Evolutionary conservation across 345 rosid genomes (phyloP).

Genomic region (Kernera saxatilis): DNA sequence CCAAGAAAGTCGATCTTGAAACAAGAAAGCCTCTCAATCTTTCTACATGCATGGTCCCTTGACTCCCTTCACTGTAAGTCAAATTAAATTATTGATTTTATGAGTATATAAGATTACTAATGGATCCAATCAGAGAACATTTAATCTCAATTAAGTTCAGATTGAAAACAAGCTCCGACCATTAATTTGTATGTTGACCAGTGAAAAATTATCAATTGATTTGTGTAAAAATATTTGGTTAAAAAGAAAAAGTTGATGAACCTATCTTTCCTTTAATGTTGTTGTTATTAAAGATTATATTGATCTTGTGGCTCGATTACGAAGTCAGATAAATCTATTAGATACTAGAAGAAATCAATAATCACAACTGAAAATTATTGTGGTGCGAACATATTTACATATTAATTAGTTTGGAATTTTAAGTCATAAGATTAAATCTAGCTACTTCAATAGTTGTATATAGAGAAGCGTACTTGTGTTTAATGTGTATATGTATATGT

Average conservation of each 20-base stretch:
- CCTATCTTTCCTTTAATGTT: background rate
- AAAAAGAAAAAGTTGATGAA: background rate
- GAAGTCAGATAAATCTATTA: background rate
- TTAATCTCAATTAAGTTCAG: background rate
- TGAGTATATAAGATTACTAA: background rate
- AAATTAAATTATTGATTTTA: background rate
- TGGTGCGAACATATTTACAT: background rate
- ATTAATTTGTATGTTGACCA: background rate
- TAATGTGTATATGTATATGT: background rate
- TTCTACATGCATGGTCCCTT: background rate
- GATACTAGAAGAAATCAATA: background rate
- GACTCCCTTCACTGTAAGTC: conserved; percentile 24
- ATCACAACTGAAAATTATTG: background rate
- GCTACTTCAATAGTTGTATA: background rate
- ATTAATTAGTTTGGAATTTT: background rate
- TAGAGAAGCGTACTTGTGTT: background rate
- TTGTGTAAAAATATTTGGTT: background rate
- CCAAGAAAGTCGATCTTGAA: background rate
- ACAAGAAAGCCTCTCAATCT: background rate
- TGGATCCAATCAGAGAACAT: background rate
- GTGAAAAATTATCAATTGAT: background rate
- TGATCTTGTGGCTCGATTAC: background rate
- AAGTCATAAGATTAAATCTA: background rate
- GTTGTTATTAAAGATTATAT: background rate
- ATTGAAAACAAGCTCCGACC: background rate